Conservation (phyloP, 2,329 filamentous ascomycete species). For the Cladosporium phlei region DNA sequence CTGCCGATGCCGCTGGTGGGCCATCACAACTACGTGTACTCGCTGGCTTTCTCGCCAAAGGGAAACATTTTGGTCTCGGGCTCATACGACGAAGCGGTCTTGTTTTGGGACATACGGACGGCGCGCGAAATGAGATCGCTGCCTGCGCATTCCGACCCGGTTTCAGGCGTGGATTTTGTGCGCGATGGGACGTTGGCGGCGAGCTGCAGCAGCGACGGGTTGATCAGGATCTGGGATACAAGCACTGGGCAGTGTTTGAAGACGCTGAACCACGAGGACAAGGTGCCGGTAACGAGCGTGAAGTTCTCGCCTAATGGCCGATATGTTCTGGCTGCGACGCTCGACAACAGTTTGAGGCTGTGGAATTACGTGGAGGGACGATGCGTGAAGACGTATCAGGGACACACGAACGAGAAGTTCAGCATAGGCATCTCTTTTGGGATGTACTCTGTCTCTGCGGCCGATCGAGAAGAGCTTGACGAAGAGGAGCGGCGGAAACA, state of each 20-base stretch:
- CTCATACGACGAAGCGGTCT: slow-evolving; percentile 95
- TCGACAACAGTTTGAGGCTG: slow-evolving; percentile 82
- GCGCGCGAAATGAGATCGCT: slow-evolving; percentile 83
- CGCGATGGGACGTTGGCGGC: slow-evolving; percentile 87
- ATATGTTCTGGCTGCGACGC: slow-evolving; percentile 84
- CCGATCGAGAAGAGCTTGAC: slow-evolving; percentile 20
- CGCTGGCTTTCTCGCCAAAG: slow-evolving; percentile 91
- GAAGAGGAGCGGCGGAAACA: slow-evolving; percentile 15
- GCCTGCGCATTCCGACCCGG: slow-evolving; percentile 91
- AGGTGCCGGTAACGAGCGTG: slow-evolving; percentile 81
- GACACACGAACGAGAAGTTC: slow-evolving; percentile 78
- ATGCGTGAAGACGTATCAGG: slow-evolving; percentile 96
- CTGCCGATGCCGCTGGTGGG: slow-evolving; percentile 64
- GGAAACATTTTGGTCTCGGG: slow-evolving; percentile 95
- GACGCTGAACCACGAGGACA: slow-evolving; percentile 94
- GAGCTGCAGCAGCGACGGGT: slow-evolving; percentile 83
- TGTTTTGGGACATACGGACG: slow-evolving; percentile 90
- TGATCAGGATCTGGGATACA: slow-evolving; percentile 95
- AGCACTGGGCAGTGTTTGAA: slow-evolving; percentile 90
- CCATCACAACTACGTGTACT: slow-evolving; percentile 95
- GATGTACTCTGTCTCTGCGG: slow-evolving; percentile 45
- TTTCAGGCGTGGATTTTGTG: slow-evolving; percentile 89
- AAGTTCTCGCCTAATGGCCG: slow-evolving; percentile 92
- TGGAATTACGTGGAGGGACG: slow-evolving; percentile 93
- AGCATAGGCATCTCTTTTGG: slow-evolving; percentile 84